Conservation (phyloP, 805 yeast species). For the Dipodascus geniculatus region DNA sequence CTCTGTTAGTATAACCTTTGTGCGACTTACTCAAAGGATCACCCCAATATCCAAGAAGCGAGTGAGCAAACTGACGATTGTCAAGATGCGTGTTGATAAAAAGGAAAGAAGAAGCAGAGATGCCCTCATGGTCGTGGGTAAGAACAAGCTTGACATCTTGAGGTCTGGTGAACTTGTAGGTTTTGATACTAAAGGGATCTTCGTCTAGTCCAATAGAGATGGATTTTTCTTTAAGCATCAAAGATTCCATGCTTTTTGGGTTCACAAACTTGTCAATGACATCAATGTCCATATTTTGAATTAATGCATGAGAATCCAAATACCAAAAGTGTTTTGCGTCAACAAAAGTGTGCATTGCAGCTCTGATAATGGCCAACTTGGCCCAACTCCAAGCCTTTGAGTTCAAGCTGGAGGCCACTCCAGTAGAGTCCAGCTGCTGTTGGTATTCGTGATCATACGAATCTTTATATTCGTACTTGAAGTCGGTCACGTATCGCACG, state of each 20-base stretch:
- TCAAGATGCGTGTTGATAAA: slow-evolving; percentile 33
- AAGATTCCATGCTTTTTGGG: slow-evolving; percentile 48
- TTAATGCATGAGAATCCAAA: slow-evolving; percentile 57
- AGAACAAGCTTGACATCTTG: slow-evolving; percentile 46
- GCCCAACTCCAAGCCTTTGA: slow-evolving; percentile 42
- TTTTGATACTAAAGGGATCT: slow-evolving; percentile 27
- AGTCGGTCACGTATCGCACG: slow-evolving; percentile 78
- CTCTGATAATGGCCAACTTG: slow-evolving; percentile 51
- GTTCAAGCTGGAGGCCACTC: neutral
- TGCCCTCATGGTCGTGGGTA: slow-evolving; percentile 54
- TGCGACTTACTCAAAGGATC: slow-evolving; percentile 63
- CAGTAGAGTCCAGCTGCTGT: neutral
- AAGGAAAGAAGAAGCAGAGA: slow-evolving; percentile 64
- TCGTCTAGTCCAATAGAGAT: slow-evolving; percentile 47
- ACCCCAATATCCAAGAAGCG: slow-evolving; percentile 68
- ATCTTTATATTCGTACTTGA: slow-evolving; percentile 23
- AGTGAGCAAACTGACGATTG: slow-evolving; percentile 43
- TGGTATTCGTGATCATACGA: neutral
- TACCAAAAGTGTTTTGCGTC: slow-evolving; percentile 86
- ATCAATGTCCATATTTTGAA: slow-evolving; percentile 59
- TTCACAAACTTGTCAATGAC: slow-evolving; percentile 47
- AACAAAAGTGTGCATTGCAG: slow-evolving; percentile 92
- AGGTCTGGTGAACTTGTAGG: slow-evolving; percentile 50
- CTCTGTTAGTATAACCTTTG: slow-evolving; percentile 38
- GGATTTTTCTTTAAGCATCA: slow-evolving; percentile 42